A percentile compares a stretch with the other conserved stretches of the same genome.
phyloP scores from a whole-genome alignment of 257 asterid species.

The Solanum ahanhuiri region DNA sequence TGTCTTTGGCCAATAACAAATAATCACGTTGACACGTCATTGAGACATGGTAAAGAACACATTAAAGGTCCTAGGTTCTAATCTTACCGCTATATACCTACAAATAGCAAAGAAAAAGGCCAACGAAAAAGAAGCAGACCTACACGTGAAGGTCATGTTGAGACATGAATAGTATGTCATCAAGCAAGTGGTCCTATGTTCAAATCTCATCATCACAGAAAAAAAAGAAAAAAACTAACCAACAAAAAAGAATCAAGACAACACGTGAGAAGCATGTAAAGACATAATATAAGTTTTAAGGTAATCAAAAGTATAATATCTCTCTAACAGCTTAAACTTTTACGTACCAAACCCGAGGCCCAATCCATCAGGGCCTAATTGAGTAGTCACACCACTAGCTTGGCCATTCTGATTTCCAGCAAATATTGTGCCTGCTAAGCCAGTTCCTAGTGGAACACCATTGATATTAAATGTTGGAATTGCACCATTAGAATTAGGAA shows the following conservation, averaged over 20 bases:
- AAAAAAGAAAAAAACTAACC: neutral
- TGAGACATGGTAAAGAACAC: neutral
- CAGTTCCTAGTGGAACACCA: slow-evolving; percentile 76
- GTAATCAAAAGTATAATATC: neutral
- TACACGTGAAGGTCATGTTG: neutral
- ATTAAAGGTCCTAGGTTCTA: neutral
- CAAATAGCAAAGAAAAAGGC: neutral
- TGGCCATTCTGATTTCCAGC: slow-evolving; percentile 20
- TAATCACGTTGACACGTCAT: neutral
- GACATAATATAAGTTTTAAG: neutral
- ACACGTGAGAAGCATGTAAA: neutral
- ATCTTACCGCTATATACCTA: neutral
- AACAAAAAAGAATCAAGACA: neutral
- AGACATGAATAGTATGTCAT: neutral
- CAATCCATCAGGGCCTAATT: slow-evolving; percentile 35
- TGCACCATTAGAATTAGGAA: slow-evolving; percentile 79
- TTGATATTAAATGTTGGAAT: slow-evolving; percentile 50
- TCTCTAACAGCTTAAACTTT: neutral
- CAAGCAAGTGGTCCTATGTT: neutral
- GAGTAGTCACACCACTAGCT: slow-evolving; percentile 3
- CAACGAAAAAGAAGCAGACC: neutral
- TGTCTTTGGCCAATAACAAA: neutral
- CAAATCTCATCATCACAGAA: neutral
- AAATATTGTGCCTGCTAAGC: slow-evolving; percentile 52
- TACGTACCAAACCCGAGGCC: slow-evolving; percentile 39